Evolutionary conservation across 768 basidiomycete genomes (phyloP), one percentile per base, ranked within the genome.

Genomic region (Lentinula lateritia): DNA sequence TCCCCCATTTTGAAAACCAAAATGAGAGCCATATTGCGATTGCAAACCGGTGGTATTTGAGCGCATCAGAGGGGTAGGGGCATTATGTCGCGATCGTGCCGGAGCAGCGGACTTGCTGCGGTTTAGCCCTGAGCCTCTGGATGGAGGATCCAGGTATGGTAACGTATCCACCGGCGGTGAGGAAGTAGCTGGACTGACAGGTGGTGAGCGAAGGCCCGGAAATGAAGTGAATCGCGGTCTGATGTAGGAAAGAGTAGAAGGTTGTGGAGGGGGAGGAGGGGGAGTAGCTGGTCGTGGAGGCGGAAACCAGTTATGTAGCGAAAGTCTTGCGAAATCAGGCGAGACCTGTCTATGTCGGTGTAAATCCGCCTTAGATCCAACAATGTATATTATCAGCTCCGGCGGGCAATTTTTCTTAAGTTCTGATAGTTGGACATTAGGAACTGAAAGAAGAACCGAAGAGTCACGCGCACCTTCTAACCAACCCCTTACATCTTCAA

Each of bases 401-500:
- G 89, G 83, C 46, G 89, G 80, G 68, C 91, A 92, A 71, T 93
- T 93, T 82, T 90, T 92, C 84, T 90, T 93, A 65, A 93, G 80
- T 76, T 94, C 92, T 93, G 55, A 28, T 42, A 9, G 50, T 20
- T 15, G 36, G 38, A 3, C 7, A 20, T 50, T 4, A 58, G 68
- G 50, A 43, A n/a, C 66, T 61, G 62, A 64, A 61, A 62, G 23
- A 60, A 16, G 36, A 34, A 2, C 50, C 35, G 35, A 32, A 62
- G 59, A 53, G 67, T 61, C 61, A 57, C 65, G 69, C 81, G 63
- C 67, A 87, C 93, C 93, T 79, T 92, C 89, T 56, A 92, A 82
- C 95, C 95, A 98, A 65, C 91, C 90, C 66, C 88, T 84, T 67
- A 97, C 85, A 72, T 95, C 95, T 64, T 93, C 87, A 78, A 98